These are phyloP conservation scores for Leishmania mexicana DNA, from an alignment of 208 protist genomes.

Conservation along the genomic window DNA sequence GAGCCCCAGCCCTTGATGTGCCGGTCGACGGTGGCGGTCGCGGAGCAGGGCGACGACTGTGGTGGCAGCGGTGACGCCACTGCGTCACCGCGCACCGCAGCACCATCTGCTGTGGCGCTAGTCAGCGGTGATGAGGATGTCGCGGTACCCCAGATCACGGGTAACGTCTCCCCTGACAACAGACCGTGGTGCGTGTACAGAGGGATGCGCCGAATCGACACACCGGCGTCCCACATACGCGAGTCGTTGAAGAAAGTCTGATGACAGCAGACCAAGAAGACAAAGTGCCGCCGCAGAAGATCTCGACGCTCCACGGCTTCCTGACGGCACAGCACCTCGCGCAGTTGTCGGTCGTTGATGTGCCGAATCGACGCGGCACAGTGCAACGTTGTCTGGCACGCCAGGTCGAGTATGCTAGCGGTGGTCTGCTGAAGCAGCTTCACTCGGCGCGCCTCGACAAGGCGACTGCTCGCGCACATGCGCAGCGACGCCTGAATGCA, in stretches of 20 bases:
- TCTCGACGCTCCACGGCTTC: constrained; percentile 76
- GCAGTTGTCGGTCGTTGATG: constrained; percentile 30
- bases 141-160: neutral
- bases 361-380: constrained; percentile 26
- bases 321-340: constrained; percentile 43
- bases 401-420: constrained; percentile 48
- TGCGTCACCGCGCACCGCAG: neutral
- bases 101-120: neutral
- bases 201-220: constrained; percentile 29
- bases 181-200: constrained; percentile 40
- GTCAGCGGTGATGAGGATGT: neutral
- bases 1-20: neutral
- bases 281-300: constrained; percentile 37
- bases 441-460: neutral
- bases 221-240: constrained; percentile 32
- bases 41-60: neutral
- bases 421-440: constrained; percentile 9
- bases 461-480: constrained; percentile 16
- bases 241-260: constrained; percentile 70
- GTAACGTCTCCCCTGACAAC: constrained; percentile 7
- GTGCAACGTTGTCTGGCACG: constrained; percentile 35
- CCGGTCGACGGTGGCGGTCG: neutral
- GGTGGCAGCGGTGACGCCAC: neutral
- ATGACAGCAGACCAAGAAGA: constrained; percentile 58
- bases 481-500: constrained; percentile 7